Conservation (phyloP, 345 rosid genomes). For the Salix dunnii region DNA sequence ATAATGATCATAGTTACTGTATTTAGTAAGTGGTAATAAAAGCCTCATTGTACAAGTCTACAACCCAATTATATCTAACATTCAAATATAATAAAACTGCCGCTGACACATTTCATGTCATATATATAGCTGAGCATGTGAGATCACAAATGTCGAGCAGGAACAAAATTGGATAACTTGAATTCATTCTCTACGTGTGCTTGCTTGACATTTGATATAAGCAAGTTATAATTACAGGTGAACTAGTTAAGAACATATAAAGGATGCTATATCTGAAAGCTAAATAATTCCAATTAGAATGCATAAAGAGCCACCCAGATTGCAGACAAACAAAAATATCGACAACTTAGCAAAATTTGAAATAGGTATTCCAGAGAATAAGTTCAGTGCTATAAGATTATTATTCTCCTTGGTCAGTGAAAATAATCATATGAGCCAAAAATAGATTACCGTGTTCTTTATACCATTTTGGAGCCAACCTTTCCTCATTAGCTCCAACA, state of each 20-base stretch:
- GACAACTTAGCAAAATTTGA: background rate
- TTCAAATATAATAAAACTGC: background rate
- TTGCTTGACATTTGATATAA: too few relatives aligned
- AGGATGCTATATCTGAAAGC: too few relatives aligned
- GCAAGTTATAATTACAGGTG: too few relatives aligned
- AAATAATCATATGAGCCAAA: background rate
- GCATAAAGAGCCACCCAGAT: background rate
- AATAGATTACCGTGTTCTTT: conserved; percentile 68
- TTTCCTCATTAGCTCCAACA: conserved; percentile 90
- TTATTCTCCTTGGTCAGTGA: too few relatives aligned
- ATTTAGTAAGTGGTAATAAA: background rate
- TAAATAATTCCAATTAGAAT: background rate
- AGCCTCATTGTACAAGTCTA: background rate
- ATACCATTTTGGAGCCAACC: conserved; percentile 85
- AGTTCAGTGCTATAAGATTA: background rate
- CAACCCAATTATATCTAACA: background rate
- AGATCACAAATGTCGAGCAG: background rate
- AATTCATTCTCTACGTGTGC: background rate
- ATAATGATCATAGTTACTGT: background rate
- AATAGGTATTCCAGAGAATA: background rate
- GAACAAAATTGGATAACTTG: background rate
- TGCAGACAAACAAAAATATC: background rate
- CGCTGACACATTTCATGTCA: background rate
- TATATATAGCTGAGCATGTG: background rate
- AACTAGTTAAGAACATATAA: too few relatives aligned